Evolutionary conservation across 768 basidiomycete species (phyloP).

Genomic region (Auriscalpium orientale): DNA sequence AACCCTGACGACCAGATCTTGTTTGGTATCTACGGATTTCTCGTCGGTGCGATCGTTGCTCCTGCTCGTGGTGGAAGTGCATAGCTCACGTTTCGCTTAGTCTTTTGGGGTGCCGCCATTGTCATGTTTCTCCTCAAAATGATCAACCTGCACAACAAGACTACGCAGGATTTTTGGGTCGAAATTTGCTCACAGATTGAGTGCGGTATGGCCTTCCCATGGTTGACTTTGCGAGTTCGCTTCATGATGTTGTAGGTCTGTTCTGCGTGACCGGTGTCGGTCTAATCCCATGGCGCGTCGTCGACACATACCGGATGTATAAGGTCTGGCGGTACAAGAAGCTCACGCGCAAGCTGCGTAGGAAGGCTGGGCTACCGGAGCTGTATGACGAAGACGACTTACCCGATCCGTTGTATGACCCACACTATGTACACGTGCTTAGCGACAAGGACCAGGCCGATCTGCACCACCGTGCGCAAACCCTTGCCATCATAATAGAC

Average conservation of each 20-base stretch:
- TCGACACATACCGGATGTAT: slow-evolving; percentile 74
- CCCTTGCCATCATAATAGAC: neutral
- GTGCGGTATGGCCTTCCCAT: slow-evolving; percentile 42
- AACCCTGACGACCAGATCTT: slow-evolving; percentile 33
- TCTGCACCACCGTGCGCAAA: slow-evolving; percentile 51
- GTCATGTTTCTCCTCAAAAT: slow-evolving; percentile 62
- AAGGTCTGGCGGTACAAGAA: slow-evolving; percentile 73
- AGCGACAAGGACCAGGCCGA: slow-evolving; percentile 57
- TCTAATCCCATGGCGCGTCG: slow-evolving; percentile 64
- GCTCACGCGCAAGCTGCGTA: slow-evolving; percentile 48
- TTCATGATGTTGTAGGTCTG: slow-evolving; percentile 36
- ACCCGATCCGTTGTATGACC: slow-evolving; percentile 69
- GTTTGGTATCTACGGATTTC: slow-evolving; percentile 70
- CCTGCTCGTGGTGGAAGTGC: too few relatives aligned
- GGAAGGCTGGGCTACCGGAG: slow-evolving; percentile 55
- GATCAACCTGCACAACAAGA: slow-evolving; percentile 63
- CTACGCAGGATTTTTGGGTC: slow-evolving; percentile 74
- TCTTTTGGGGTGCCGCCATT: slow-evolving; percentile 84
- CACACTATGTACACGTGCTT: slow-evolving; percentile 64
- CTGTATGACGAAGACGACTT: slow-evolving; percentile 72
- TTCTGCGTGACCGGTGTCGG: slow-evolving; percentile 80
- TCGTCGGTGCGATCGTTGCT: slow-evolving; percentile 41
- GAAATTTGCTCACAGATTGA: slow-evolving; percentile 71
- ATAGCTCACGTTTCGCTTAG: slow-evolving; percentile 24
- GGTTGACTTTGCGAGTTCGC: neutral